phyloP scores from a whole-genome alignment of 1,284 basidiomycete genomes.

The Pyrrhoderma noxium region DNA sequence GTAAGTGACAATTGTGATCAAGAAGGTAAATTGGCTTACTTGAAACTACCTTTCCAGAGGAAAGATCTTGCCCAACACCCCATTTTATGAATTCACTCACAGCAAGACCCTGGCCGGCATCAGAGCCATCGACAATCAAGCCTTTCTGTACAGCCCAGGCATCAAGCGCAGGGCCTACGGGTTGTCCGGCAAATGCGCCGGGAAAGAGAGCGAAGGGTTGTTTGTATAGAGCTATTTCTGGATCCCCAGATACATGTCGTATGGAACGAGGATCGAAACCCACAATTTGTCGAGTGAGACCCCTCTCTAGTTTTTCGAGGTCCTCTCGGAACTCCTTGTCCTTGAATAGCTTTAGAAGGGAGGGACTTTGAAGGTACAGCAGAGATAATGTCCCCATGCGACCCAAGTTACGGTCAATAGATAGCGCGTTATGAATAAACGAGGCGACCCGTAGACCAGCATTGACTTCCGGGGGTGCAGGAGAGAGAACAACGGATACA shows the following conservation, averaged over 20 bases:
- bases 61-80: slow-evolving; percentile 42
- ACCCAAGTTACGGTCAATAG: slow-evolving; percentile 40
- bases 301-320: slow-evolving; percentile 63
- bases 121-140: slow-evolving; percentile 31
- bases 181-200: slow-evolving; percentile 42
- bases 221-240: slow-evolving; percentile 63
- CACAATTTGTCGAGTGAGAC: slow-evolving; percentile 78
- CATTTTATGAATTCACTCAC: slow-evolving; percentile 62
- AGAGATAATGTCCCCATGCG: slow-evolving; percentile 67
- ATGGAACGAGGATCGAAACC: slow-evolving; percentile 77
- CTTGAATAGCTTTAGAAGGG: slow-evolving; percentile 37
- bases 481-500: slow-evolving; percentile 54
- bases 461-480: slow-evolving; percentile 26
- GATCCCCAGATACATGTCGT: slow-evolving; percentile 32
- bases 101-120: slow-evolving; percentile 37
- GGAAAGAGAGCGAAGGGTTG: slow-evolving; percentile 79
- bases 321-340: slow-evolving; percentile 42
- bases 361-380: slow-evolving; percentile 46
- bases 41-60: slow-evolving; percentile 1
- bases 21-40: slow-evolving; percentile 3
- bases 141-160: slow-evolving; percentile 61
- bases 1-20: background rate
- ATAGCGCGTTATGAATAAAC: slow-evolving; percentile 64
- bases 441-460: slow-evolving; percentile 62
- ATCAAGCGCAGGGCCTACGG: slow-evolving; percentile 56